Percentiles rank a stretch among this genome's conserved stretches.
These are phyloP conservation scores for Paracoccidioides lutzii DNA, from an alignment of 2,329 filamentous ascomycete species.

Conservation along the genomic window DNA sequence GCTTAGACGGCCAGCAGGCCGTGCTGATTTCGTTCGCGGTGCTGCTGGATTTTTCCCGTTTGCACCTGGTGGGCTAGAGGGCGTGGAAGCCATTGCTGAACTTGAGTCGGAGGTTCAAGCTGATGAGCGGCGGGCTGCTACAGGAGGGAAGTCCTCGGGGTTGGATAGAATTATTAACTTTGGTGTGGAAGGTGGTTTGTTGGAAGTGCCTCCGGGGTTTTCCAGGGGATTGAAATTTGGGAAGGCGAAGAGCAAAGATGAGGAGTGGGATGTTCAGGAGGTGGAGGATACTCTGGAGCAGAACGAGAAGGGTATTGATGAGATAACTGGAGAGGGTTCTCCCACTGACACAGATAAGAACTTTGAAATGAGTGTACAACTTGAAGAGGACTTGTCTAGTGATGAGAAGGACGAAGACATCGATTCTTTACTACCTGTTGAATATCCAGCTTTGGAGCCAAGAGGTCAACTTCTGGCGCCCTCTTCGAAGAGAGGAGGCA, in stretches of 20 bases:
- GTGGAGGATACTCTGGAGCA: slow-evolving; percentile 23
- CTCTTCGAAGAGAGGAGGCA: slow-evolving; percentile 58
- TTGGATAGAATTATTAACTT: slow-evolving; percentile 83
- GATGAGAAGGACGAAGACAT: slow-evolving; percentile 47
- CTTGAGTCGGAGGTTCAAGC: slow-evolving; percentile 60
- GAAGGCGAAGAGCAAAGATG: slow-evolving; percentile 45
- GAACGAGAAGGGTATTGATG: slow-evolving; percentile 29
- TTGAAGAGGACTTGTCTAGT: slow-evolving; percentile 18
- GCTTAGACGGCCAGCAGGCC: slow-evolving; percentile 68
- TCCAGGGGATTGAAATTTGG: slow-evolving; percentile 61
- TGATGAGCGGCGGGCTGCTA: slow-evolving; percentile 34
- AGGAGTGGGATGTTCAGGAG: slow-evolving; percentile 57
- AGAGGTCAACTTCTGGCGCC: slow-evolving; percentile 62
- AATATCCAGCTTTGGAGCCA: slow-evolving; percentile 84
- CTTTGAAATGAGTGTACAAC: slow-evolving; percentile 7
- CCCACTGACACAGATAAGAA: slow-evolving; percentile 24
- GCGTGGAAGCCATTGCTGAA: slow-evolving; percentile 71
- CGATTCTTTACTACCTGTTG: slow-evolving; percentile 75
- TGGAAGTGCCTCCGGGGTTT: slow-evolving; percentile 74
- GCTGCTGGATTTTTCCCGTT: slow-evolving; percentile 92
- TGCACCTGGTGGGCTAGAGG: slow-evolving; percentile 76
- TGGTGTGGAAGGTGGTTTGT: slow-evolving; percentile 59
- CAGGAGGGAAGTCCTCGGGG: slow-evolving; percentile 28
- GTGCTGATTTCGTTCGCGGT: slow-evolving; percentile 83
- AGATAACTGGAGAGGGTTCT: slow-evolving; percentile 34